Percentiles rank a stretch among this genome's conserved stretches.
phyloP scores from a whole-genome alignment of 805 yeast species.

The Nadsonia fulvescens region DNA sequence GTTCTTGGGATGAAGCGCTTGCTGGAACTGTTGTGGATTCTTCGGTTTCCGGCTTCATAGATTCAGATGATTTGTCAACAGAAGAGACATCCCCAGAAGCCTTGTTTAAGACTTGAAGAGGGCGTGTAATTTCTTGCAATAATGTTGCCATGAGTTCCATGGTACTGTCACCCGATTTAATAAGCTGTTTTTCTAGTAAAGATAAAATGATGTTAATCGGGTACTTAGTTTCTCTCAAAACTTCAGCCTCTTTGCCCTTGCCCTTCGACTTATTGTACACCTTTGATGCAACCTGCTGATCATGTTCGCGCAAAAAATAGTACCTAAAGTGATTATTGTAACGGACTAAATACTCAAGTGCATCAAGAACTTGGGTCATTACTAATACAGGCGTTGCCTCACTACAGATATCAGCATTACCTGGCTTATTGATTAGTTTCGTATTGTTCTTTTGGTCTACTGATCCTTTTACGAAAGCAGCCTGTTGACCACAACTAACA shows the following conservation, averaged over 20 bases:
- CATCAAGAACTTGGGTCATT: conserved; percentile 63
- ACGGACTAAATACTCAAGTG: conserved; percentile 52
- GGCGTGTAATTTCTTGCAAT: conserved; percentile 60
- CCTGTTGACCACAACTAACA: conserved; percentile 8
- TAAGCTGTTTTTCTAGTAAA: conserved; percentile 42
- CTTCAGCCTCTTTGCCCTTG: conserved; percentile 18
- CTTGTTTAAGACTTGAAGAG: conserved; percentile 37
- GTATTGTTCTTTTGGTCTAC: too few species aligned
- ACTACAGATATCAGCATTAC: conserved; percentile 5
- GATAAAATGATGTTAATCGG: conserved; percentile 57
- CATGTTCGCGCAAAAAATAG: conserved; percentile 68
- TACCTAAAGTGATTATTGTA: conserved; percentile 48
- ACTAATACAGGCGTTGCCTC: conserved; percentile 39
- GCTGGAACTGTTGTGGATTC: background rate
- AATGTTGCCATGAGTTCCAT: conserved; percentile 64
- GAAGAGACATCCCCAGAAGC: conserved; percentile 11
- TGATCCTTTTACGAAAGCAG: conserved; percentile 8
- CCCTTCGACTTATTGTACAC: conserved; percentile 19
- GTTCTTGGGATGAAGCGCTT: conserved; percentile 1
- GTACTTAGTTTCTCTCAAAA: conserved; percentile 22
- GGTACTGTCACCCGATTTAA: conserved; percentile 53
- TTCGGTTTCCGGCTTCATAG: background rate
- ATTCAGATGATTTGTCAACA: background rate
- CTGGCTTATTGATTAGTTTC: conserved; percentile 6
- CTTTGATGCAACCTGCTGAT: conserved; percentile 23